A percentile compares a stretch with the other conserved stretches of the same genome.
Evolutionary conservation across 2,329 filamentous ascomycete genomes (phyloP).

Genomic region (Xylariaceae sp.): DNA sequence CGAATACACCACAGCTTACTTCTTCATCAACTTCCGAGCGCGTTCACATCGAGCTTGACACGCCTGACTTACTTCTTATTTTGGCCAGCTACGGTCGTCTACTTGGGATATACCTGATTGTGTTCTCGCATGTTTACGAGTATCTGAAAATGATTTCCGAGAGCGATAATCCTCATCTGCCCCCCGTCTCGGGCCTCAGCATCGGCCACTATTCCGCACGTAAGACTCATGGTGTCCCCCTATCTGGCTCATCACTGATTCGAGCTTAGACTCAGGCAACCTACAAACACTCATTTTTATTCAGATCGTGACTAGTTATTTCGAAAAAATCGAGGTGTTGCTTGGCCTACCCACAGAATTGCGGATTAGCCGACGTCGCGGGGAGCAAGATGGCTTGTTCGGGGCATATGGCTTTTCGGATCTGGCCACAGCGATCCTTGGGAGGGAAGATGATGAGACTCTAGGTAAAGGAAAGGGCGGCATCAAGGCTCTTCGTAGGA

Average conservation of each 20-base stretch:
- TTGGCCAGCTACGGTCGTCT: not conserved
- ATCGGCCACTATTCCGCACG: conserved; percentile 1
- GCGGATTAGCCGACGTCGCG: not conserved
- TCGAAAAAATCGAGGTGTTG: conserved; percentile 4
- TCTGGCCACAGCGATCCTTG: not conserved
- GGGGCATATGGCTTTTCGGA: not conserved
- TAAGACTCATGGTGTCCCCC: not conserved
- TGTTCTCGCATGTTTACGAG: not conserved
- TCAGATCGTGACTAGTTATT: not conserved
- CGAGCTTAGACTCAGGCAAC: conserved; percentile 1
- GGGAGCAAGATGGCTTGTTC: conserved; percentile 1
- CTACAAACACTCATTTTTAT: not conserved
- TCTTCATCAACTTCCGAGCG: not conserved
- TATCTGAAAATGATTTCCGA: not conserved
- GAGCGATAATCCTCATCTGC: not conserved
- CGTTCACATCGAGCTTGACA: not conserved
- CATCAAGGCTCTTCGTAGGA: not conserved
- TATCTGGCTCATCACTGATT: not conserved
- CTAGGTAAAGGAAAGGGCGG: not conserved
- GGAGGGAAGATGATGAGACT: not conserved
- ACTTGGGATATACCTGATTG: conserved; percentile 1
- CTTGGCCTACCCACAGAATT: not conserved
- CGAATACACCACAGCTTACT: not conserved
- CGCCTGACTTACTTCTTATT: not conserved
- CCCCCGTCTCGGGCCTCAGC: not conserved